Evolutionary conservation across 371 early-diverging fungal species (phyloP), one percentile per base, ranked within the genome.

Genomic region (Mucor piriformis): DNA sequence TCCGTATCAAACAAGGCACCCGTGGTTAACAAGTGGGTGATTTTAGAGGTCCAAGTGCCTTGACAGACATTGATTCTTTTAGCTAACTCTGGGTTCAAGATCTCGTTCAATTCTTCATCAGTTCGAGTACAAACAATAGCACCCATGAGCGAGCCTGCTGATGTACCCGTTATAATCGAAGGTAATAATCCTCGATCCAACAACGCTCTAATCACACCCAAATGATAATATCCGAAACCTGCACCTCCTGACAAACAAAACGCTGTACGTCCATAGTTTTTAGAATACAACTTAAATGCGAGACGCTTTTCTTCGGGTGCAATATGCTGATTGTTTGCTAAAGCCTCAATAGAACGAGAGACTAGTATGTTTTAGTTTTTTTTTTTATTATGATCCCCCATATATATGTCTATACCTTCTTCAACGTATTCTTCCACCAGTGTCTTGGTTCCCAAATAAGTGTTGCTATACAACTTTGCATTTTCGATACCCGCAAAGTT

Each of bases 191-290:
- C 84, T 4, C 84, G 78, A 57, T 93, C 91, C 46, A 86, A 74
- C 32, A 97, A 74, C 0, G 92, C 83, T 20, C 90, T 88, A 23
- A 88, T 83, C 11, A 93, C 92, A 6, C 87, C 88, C 15, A 92
- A 65, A 63, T 95, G 95, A 60, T 85, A 89, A 63, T 88, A 86
- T 10, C 93, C 95, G 72, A 95, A 90, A 23, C 88, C 83, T 0
- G 93, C 95, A 44, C 97, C 97, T 13, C 97, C 97, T 7, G 88
- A 87, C 29, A 97, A 80, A 58, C 95, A 88, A 57, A 97, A 77
- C 1, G 96, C 96, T 0, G 94, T 90, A 10, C 93, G 79, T 2
- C 97, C 97, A 72, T 89, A 95, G 42, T 91, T 86, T 57, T 88
- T 83, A 34, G 86, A 84, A 34, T 88, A 84, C 23, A 90, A 75